phyloP scores from a whole-genome alignment of 108 stramenopile genomes.

The Pseudonitzschia delicatissima region DNA sequence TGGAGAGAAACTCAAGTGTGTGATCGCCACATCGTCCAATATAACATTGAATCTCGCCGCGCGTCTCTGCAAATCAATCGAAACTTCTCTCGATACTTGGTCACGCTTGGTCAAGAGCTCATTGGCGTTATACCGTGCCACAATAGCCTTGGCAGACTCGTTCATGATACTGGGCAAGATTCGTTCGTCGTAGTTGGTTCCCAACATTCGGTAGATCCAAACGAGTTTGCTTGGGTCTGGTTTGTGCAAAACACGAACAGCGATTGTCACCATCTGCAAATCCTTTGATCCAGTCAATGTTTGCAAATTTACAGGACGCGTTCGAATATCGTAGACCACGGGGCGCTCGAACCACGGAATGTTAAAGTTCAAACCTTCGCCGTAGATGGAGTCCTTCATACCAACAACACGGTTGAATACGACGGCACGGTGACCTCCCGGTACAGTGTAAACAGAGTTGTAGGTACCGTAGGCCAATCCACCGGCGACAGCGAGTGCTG shows the following conservation, averaged over 20 bases:
- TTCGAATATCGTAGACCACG: constrained; percentile 94
- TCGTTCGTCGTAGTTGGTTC: constrained; percentile 97
- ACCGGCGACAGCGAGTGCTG: constrained; percentile 68
- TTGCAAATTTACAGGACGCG: constrained; percentile 91
- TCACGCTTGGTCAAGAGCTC: constrained; percentile 99
- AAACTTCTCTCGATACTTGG: constrained; percentile 82
- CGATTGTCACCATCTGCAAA: constrained; percentile 99
- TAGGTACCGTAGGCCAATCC: constrained; percentile 90
- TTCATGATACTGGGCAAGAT: constrained; percentile 99
- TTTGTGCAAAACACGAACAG: constrained; percentile 97
- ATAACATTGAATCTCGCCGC: constrained; percentile 83
- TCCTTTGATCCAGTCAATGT: constrained; percentile 97
- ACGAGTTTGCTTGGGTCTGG: constrained; percentile 88
- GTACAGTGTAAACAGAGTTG: constrained; percentile 91
- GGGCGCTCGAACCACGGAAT: constrained; percentile 99
- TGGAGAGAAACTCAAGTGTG: constrained; percentile 96
- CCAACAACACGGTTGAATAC: constrained; percentile 95
- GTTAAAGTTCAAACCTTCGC: constrained; percentile 97
- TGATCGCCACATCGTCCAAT: constrained; percentile 98
- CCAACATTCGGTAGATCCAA: constrained; percentile 93
- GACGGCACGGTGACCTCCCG: constrained; percentile 97
- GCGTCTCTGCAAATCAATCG: constrained; percentile 74
- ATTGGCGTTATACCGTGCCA: constrained; percentile 98
- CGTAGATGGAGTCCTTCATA: constrained; percentile 84
- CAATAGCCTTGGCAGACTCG: constrained; percentile 99